These are phyloP conservation scores for Cordyceps farinosa DNA, from an alignment of 2,329 filamentous ascomycete genomes.

Conservation along the genomic window DNA sequence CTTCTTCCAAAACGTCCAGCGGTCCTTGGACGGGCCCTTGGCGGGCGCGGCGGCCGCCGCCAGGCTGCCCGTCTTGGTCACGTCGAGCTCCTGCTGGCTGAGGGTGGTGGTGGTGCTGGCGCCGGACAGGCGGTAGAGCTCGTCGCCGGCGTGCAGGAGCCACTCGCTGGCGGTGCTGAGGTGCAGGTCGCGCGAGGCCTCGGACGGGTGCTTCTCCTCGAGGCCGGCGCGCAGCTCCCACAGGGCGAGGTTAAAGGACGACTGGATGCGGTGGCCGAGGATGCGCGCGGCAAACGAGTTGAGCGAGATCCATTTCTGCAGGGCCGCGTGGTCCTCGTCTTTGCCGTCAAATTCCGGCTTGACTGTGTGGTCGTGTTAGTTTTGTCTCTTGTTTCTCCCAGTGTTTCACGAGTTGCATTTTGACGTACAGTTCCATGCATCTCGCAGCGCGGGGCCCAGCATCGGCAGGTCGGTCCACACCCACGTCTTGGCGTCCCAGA, in stretches of 20 bases:
- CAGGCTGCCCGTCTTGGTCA: slow-evolving; percentile 23
- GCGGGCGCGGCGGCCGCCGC: slow-evolving; percentile 10
- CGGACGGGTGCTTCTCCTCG: slow-evolving; percentile 25
- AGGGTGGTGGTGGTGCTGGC: slow-evolving; percentile 13
- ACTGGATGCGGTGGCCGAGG: slow-evolving; percentile 23
- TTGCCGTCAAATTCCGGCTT: slow-evolving; percentile 26
- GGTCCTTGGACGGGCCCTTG: slow-evolving; percentile 25
- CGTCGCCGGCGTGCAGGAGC: slow-evolving; percentile 29
- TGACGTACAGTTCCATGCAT: slow-evolving; percentile 29
- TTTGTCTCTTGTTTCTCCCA: not conserved
- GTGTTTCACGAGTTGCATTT: not conserved
- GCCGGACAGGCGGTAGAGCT: slow-evolving; percentile 23
- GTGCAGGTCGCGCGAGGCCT: slow-evolving; percentile 10
- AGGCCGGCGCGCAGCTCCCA: slow-evolving; percentile 31
- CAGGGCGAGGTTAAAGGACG: slow-evolving; percentile 29
- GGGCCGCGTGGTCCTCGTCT: slow-evolving; percentile 19
- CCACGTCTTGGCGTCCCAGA: slow-evolving; percentile 27
- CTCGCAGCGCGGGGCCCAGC: slow-evolving; percentile 29
- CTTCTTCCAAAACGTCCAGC: slow-evolving; percentile 32
- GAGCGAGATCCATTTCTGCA: slow-evolving; percentile 30
- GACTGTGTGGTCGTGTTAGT: slow-evolving; percentile 18
- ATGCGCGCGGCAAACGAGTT: slow-evolving; percentile 34
- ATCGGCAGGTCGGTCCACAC: slow-evolving; percentile 33
- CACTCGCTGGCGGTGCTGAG: slow-evolving; percentile 26
- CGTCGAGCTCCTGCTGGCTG: slow-evolving; percentile 22